Base-by-base conservation (phyloP, 116 monocot genomes). In the Phalaenopsis hybrid region DNA sequence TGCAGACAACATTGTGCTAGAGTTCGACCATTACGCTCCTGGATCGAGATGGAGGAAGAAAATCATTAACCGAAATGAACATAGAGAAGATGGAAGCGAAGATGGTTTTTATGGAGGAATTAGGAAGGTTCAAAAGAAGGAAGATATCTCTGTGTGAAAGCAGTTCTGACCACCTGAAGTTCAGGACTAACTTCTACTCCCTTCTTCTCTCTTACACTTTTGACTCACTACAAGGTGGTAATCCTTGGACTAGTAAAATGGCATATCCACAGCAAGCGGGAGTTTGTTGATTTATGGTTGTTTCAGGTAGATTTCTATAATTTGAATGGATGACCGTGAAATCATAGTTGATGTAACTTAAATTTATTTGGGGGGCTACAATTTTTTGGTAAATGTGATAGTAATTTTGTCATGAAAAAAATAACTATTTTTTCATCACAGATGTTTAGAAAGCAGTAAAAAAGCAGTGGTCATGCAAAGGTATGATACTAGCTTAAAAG, bases 91-190 rank as follows among this genome's bases (percentile, higher is more conserved):
- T 74, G 87, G 87, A 12, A 80, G 77, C 8, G 87, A 84, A 37
- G 84, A 84, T 57, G 87, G 87, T 8, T 87, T 84, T 49, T 84
- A 87, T 41, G 87, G 87, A 5, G 87, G 87, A 34, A 84, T 87
- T 25, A 82, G 87, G 45, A 87, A 84, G 57, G 63, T 87, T 16
- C 65, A 25, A 4, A 55, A n/a, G 58, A 79, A 81, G 84, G 79
- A 84, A 46, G 87, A 87, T 28, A 87, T 87, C 49, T 74, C 79
- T 0, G 81, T 45, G 33, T 87, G 87, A 84, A 84, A 16, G 59
- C 83, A 51, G 59, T 45, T 87, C 20, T 87, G 84, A 74, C 84
- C 87, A 59, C 15, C 85, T 58, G 78, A 85, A 13, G 34, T 49
- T 55, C n/a, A 78, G 13, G 78, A 85, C 58, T 85, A 85, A 79